phyloP scores from a whole-genome alignment of 306 rosid genomes.

The Cicer arietinum region DNA sequence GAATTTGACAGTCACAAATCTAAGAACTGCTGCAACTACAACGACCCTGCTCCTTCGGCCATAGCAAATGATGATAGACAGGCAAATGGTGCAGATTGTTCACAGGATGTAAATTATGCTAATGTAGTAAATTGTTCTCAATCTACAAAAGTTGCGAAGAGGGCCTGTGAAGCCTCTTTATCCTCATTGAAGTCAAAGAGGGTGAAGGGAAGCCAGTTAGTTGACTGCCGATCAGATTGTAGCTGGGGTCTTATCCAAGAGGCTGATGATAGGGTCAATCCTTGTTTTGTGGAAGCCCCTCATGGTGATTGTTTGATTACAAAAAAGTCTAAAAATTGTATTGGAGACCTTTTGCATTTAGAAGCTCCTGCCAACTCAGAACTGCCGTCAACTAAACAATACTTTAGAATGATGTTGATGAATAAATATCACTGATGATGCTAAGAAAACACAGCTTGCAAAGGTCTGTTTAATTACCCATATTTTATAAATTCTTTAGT shows the following conservation, averaged over 20 bases:
- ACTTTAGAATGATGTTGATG: slow-evolving; percentile 82
- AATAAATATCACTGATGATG: slow-evolving; percentile 39
- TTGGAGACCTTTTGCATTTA: slow-evolving; percentile 36
- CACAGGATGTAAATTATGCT: too few species aligned
- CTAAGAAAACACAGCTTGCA: too few species aligned
- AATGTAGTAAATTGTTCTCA: too few species aligned
- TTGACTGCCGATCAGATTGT: slow-evolving; percentile 54
- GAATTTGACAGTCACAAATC: too few species aligned
- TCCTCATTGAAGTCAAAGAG: slow-evolving; percentile 91
- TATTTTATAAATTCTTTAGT: too few species aligned
- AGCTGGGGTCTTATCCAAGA: slow-evolving; percentile 50
- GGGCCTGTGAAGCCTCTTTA: slow-evolving; percentile 80
- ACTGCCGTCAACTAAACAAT: slow-evolving; percentile 47
- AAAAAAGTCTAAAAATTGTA: slow-evolving; percentile 48
- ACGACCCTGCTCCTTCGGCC: too few species aligned
- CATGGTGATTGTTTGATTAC: slow-evolving; percentile 47
- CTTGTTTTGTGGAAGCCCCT: slow-evolving; percentile 51
- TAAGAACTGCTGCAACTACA: too few species aligned
- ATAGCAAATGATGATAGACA: too few species aligned
- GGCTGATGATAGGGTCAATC: slow-evolving; percentile 48
- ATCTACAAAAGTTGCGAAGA: slow-evolving; percentile 41
- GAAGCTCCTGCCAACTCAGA: slow-evolving; percentile 53
- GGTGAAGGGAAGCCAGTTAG: slow-evolving; percentile 76
- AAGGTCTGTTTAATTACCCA: too few species aligned
- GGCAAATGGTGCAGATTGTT: too few species aligned